Base-by-base conservation (phyloP, 306 rosid genomes). In the Trifolium subterraneum region DNA sequence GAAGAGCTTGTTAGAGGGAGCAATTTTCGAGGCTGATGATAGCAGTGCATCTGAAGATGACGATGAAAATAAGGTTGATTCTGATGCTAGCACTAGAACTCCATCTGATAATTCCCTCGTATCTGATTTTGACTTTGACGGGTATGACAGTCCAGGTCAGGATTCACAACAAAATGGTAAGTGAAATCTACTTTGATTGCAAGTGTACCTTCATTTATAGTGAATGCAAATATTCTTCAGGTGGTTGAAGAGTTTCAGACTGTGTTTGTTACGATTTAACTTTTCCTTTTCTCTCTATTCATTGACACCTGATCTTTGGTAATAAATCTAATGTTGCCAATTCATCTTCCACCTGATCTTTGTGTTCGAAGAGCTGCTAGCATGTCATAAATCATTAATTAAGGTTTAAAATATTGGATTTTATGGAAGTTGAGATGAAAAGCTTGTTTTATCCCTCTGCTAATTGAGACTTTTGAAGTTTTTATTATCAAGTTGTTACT, bases 71-170 rank as follows among this genome's bases (percentile, higher is more conserved):
- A 44, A 36, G 42, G 64, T 10, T 77, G 70, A 70, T 74, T 88
- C 93, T 15, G 87, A 78, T 84, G 79, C 80, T 66, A 91, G 90
- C 86, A 84, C 89, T 47, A 79, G 73, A 75, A 75, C 86, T 74
- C 91, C 90, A 42, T 88, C 95, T 44, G 86, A 84, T 73, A 70
- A 73, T 74, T 87, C 94, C 27, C 69, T 80, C 15, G 66, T 84
- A 22, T 86, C 92, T 36, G 86, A 84, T 80, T 88, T 94, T 25
- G 98, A 90, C 23, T 88, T 94, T 25, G 98, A 90, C 23, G 92
- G 80, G 68, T 87, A 85, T 76, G 88, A 88, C 83, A 87, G 86
- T 56, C 75, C 88, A 72, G 88, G 77, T 79, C 64, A 66, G 78
- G 72, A 63, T 73, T 74, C 83, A 44, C 80, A 75, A 25, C 73